These are phyloP conservation scores for Tulasnella sp. DNA, from an alignment of 768 basidiomycete genomes.

Conservation along the genomic window DNA sequence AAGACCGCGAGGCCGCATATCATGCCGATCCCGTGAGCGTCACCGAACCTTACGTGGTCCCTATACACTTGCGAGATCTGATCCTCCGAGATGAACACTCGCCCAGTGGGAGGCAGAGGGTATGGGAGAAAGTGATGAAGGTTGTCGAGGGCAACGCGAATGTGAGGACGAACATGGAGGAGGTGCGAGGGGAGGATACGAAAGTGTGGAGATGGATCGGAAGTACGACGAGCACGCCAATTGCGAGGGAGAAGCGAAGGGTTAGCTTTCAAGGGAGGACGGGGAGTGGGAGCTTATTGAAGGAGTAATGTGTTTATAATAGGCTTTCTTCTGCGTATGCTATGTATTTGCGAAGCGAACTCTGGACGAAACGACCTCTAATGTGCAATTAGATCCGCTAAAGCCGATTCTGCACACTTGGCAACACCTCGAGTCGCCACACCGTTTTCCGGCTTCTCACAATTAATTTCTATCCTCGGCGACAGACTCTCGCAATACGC, in stretches of 20 bases:
- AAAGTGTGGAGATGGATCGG: constrained; percentile 92
- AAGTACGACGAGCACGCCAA: background rate
- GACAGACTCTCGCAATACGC: too few species aligned
- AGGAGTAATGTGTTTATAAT: too few species aligned
- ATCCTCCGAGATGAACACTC: constrained; percentile 76
- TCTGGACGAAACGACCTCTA: too few species aligned
- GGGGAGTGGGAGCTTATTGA: constrained; percentile 6
- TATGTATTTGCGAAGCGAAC: too few species aligned
- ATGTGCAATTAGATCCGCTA: too few species aligned
- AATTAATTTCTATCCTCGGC: too few species aligned
- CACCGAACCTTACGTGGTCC: constrained; percentile 69
- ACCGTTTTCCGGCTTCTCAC: too few species aligned
- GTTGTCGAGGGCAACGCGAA: constrained; percentile 87
- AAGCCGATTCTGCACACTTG: too few species aligned
- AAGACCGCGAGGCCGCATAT: constrained; percentile 72
- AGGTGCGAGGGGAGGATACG: constrained; percentile 74
- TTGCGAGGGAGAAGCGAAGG: constrained; percentile 2
- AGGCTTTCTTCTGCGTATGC: too few species aligned
- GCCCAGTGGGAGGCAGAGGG: constrained; percentile 44
- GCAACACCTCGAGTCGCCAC: too few species aligned
- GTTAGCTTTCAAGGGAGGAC: constrained; percentile 9
- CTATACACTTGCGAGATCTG: constrained; percentile 78
- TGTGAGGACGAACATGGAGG: constrained; percentile 74
- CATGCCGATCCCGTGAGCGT: constrained; percentile 69
- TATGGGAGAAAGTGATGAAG: constrained; percentile 78